Evolutionary conservation across 768 basidiomycete genomes (phyloP).

Genomic region (Aureoboletus auriporus): DNA sequence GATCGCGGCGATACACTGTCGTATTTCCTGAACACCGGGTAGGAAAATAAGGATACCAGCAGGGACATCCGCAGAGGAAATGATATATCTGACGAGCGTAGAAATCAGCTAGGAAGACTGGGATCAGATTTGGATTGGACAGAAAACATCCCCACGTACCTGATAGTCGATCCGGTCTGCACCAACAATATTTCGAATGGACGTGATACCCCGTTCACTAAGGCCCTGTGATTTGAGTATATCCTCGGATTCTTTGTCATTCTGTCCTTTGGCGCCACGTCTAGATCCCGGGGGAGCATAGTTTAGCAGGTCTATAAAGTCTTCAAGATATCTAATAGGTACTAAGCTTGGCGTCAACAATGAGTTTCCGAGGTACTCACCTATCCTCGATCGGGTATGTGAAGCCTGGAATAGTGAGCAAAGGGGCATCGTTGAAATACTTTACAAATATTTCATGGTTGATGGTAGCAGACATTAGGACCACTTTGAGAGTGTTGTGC

Average conservation of each 20-base stretch:
- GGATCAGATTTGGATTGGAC: background rate
- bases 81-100: constrained; percentile 59
- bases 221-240: constrained; percentile 52
- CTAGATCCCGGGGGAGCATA: constrained; percentile 50
- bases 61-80: constrained; percentile 37
- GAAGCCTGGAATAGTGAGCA: constrained; percentile 80
- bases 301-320: constrained; percentile 54
- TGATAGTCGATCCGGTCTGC: constrained; percentile 72
- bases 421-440: constrained; percentile 80
- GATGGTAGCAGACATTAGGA: constrained; percentile 95
- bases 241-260: constrained; percentile 41
- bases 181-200: constrained; percentile 57
- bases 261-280: constrained; percentile 22
- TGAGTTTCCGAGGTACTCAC: constrained; percentile 35
- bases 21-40: constrained; percentile 87
- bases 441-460: constrained; percentile 81
- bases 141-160: constrained; percentile 32
- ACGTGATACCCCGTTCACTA: constrained; percentile 42
- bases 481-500: constrained; percentile 67
- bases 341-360: background rate
- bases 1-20: constrained; percentile 67
- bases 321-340: constrained; percentile 73
- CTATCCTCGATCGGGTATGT: constrained; percentile 73
- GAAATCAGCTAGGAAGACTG: constrained; percentile 53
- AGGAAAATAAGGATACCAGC: constrained; percentile 85